These are phyloP conservation scores for Mimosa bimucronata DNA, from an alignment of 306 rosid genomes.

Conservation along the genomic window DNA sequence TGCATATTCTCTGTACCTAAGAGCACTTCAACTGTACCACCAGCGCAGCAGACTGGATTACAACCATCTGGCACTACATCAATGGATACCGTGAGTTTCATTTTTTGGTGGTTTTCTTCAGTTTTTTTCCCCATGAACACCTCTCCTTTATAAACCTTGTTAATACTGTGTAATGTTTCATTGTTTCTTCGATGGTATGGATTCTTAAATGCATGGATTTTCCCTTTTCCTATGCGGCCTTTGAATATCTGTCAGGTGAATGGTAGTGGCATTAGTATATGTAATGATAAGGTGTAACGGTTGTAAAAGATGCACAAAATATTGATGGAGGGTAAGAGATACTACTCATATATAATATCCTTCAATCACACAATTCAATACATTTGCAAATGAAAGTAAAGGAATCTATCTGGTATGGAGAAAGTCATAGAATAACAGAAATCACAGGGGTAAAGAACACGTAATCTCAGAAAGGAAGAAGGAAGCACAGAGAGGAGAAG, in stretches of 20 bases:
- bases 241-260: conserved; percentile 23
- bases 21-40: conserved; percentile 50
- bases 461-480: too few relatives aligned
- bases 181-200: conserved; percentile 4
- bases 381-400: too few relatives aligned
- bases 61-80: conserved; percentile 60
- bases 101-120: not conserved
- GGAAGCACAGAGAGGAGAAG: too few relatives aligned
- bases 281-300: not conserved
- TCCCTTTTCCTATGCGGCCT: not conserved
- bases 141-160: not conserved
- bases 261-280: conserved; percentile 8
- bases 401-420: too few relatives aligned
- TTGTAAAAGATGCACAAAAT: too few relatives aligned
- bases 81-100: conserved; percentile 56
- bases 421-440: too few relatives aligned
- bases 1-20: conserved; percentile 80
- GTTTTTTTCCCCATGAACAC: conserved; percentile 7
- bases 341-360: too few relatives aligned
- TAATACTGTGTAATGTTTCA: conserved; percentile 19
- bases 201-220: conserved; percentile 15
- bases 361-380: too few relatives aligned
- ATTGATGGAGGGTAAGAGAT: too few relatives aligned
- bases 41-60: conserved; percentile 65
- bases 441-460: too few relatives aligned